Base-by-base conservation (phyloP, 2,329 filamentous ascomycete genomes). In the Talaromyces piceae region DNA sequence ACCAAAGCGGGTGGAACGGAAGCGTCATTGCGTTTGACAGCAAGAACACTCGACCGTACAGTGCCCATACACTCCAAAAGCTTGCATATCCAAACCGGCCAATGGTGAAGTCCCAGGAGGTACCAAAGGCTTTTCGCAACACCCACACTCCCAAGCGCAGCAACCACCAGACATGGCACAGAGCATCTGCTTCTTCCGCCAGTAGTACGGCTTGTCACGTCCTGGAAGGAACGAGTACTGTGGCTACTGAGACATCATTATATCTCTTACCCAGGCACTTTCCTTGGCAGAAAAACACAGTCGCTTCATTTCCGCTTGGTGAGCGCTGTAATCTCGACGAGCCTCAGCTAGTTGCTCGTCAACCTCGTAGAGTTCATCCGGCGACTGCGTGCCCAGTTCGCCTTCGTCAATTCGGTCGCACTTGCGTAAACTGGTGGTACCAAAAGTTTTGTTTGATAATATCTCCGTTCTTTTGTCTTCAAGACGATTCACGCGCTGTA, bases 21-120 rank as follows among this genome's bases (percentile, higher is more conserved):
- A 48, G 7, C 31, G 25, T 22, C 31, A 8, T 16, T 48, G 25
- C 33, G 46, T 31, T 48, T 39, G 46, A 48, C 46, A 48, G 12
- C 46, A 48, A 13, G 30, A 30, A 41, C 46, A 48, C n/a, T 48
- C 46, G 16, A 20, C 20, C 39, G 46, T 39, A 25, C 31, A 48
- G 22, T 48, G 46, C 12, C 8, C 46, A 48, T 48, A 48, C 12
- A 41, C 1, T n/a, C 9, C n/a, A 2, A 18, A 12, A 16, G 25
- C 28, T 31, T 27, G 11, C 6, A 41, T 48, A 30, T 41, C 28
- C 11, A 12, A n/a, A 46, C 3, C 12, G n/a, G 13, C 12, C 26
- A 26, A 22, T 8, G 26, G 33, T 31, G 28, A 6, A 20, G 28
- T 11, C n/a, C 6, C 5, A 9, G 8, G n/a, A 23, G 13, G 11